Base-by-base conservation (phyloP, 1,284 basidiomycete species). In the Pulveroboletus sp. region DNA sequence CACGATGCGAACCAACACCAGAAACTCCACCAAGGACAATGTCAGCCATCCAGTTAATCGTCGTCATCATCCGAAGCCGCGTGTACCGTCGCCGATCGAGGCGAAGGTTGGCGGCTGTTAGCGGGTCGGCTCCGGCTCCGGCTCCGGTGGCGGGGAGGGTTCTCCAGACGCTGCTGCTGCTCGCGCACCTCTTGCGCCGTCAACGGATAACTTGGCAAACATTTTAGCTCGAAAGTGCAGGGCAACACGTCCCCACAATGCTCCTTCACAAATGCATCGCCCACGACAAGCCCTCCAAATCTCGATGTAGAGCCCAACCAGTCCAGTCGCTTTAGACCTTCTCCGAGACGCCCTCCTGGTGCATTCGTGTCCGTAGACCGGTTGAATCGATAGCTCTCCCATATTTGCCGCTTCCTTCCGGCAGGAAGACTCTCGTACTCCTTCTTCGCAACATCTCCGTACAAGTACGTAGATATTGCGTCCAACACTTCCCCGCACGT, bases 401-500 rank as follows among this genome's bases (percentile, higher is more conserved):
- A 74, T 24, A 88, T 74, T 12, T 71, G 66, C 4, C 72, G 71
- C 56, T 80, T 75, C 22, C 74, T 73, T 22, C 57, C 57, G 4
- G 52, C 43, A 0, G 77, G 48, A 5, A 83, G 69, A 15, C 62
- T 60, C 8, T 82, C 75, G 63, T 77, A 87, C 56, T 89, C 86
- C 26, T 69, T 67, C 61, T 78, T 77, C 7, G 73, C 71, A 2
- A 84, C 75, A 43, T 81, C 75, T n/a, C 70, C 75, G 55, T 81
- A 75, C 72, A 91, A 67, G 64, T 78, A 77, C 1, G 67, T 60
- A 49, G 78, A 77, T 42, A 91, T 74, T 1, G 75, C 70, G 48
- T 90, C 86, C 55, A 91, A 76, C 31, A 90, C 76, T 60, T 91
- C 88, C 5, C 85, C 86, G 61, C 89, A 91, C 0, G 87, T 89